Conservation (phyloP, 768 basidiomycete genomes). For the Amyloporia xantha region DNA sequence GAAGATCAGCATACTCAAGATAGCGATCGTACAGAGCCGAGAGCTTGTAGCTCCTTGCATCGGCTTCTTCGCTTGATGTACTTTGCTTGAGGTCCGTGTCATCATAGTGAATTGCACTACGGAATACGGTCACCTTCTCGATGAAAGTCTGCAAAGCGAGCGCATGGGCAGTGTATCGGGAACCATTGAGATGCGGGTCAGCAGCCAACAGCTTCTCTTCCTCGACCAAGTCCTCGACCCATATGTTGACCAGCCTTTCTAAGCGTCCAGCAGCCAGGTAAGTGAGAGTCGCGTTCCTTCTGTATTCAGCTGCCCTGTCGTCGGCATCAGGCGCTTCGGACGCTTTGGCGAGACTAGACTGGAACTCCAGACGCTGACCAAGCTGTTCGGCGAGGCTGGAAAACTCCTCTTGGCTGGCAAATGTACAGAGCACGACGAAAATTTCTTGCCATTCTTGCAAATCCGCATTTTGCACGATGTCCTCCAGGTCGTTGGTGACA, state of each 20-base stretch:
- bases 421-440: conserved; percentile 94
- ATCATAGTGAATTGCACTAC: conserved; percentile 73
- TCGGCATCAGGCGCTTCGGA: conserved; percentile 39
- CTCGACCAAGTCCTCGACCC: conserved; percentile 84
- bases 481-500: conserved; percentile 84
- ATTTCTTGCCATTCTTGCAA: conserved; percentile 93
- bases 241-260: conserved; percentile 84
- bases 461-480: conserved; percentile 95
- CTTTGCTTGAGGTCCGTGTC: conserved; percentile 57
- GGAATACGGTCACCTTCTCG: conserved; percentile 95
- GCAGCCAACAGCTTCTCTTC: conserved; percentile 59
- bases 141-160: conserved; percentile 88
- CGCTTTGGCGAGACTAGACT: conserved; percentile 53
- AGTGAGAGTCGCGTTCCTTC: conserved; percentile 87
- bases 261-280: conserved; percentile 88
- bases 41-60: conserved; percentile 71
- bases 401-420: conserved; percentile 82
- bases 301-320: conserved; percentile 43
- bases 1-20: conserved; percentile 90
- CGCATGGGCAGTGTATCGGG: conserved; percentile 73
- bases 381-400: conserved; percentile 85
- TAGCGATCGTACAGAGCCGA: conserved; percentile 86
- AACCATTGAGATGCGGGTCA: conserved; percentile 36
- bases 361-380: conserved; percentile 85
- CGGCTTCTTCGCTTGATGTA: conserved; percentile 30